Evolutionary conservation across 83 land plant species (phyloP).

Genomic region (Thuja plicata): DNA sequence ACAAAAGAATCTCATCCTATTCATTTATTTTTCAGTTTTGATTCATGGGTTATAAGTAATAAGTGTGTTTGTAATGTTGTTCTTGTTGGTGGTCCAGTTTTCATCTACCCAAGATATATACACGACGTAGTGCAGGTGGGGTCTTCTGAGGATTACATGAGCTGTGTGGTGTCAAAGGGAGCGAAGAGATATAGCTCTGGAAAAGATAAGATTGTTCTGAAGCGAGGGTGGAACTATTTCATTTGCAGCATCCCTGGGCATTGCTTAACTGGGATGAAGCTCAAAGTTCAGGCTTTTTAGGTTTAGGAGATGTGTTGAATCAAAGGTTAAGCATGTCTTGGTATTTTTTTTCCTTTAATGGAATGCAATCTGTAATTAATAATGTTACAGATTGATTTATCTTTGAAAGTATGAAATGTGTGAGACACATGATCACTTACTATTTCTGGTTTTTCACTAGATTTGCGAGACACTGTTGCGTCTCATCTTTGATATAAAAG

Average conservation of each 20-base stretch:
- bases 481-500: no score
- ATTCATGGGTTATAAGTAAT: no score
- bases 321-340: neutral
- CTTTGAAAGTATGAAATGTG: no score
- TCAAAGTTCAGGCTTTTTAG: constrained; percentile 33
- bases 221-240: constrained; percentile 40
- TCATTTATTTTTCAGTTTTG: no score
- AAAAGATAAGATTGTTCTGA: constrained; percentile 29
- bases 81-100: constrained; percentile 20
- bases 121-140: constrained; percentile 55
- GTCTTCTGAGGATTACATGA: constrained; percentile 18
- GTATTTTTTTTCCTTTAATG: neutral
- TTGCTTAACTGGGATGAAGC: constrained; percentile 51
- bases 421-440: no score
- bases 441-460: no score
- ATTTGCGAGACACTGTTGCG: no score
- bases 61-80: no score
- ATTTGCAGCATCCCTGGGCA: constrained; percentile 46
- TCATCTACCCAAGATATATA: constrained; percentile 29
- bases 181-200: constrained; percentile 27
- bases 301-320: neutral
- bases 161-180: constrained; percentile 28
- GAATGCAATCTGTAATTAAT: neutral
- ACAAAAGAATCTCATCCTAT: no score
- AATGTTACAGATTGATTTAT: no score